Conservation (phyloP, 2,329 filamentous ascomycete genomes). For the Hymenoscyphus linearis region DNA sequence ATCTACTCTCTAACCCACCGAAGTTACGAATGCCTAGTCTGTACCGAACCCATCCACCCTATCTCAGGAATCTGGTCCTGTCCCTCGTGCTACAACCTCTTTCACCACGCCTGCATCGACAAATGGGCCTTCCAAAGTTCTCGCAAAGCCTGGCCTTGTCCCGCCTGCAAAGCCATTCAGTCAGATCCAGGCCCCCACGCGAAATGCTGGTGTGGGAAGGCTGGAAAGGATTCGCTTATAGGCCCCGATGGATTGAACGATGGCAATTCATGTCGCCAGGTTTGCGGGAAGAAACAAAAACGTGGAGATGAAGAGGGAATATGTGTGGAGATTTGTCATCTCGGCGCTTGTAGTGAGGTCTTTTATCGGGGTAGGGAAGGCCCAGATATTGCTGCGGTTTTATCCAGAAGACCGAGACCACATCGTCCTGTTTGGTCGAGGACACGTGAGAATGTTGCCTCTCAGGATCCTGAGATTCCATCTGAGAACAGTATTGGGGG, state of each 20-base stretch:
- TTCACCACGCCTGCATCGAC: not conserved
- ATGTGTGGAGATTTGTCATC: slow-evolving; percentile 1
- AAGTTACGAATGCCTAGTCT: slow-evolving; percentile 1
- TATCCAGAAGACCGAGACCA: not conserved
- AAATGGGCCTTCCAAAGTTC: not conserved
- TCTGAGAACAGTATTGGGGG: no score
- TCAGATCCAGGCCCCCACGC: not conserved
- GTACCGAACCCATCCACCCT: not conserved
- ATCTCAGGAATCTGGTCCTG: slow-evolving; percentile 1
- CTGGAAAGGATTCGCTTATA: no score
- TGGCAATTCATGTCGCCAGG: not conserved
- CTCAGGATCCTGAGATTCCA: no score
- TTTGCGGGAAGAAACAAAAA: not conserved
- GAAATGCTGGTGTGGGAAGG: slow-evolving; percentile 1
- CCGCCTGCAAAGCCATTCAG: not conserved
- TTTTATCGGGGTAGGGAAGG: not conserved
- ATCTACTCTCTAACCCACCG: not conserved
- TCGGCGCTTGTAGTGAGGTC: not conserved
- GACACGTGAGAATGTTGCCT: not conserved
- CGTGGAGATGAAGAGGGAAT: not conserved
- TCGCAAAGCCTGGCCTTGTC: not conserved
- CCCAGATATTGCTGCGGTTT: not conserved
- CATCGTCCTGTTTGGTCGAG: not conserved
- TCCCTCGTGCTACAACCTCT: not conserved
- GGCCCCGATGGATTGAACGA: not conserved